Conservation (phyloP, 441 rosid genomes). For the Pelargonium cotyledonis region DNA sequence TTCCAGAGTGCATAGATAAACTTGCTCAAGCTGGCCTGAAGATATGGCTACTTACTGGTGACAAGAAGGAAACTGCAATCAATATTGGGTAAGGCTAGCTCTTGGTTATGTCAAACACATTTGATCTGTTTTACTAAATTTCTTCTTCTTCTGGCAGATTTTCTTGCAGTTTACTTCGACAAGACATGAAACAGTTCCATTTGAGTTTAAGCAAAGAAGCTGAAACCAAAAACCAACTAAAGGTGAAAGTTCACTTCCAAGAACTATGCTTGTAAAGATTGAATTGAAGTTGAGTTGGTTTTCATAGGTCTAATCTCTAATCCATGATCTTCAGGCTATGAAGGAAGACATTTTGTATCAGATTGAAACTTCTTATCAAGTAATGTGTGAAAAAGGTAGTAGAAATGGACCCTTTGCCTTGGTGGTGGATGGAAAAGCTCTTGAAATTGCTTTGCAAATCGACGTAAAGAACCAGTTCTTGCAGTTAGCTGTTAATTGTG, state of each 20-base stretch:
- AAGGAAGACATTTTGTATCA: conserved; percentile 40
- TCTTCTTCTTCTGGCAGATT: conserved; percentile 47
- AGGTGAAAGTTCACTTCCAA: conserved; percentile 41
- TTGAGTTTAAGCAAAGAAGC: conserved; percentile 68
- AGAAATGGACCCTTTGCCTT: conserved; percentile 55
- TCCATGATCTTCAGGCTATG: conserved; percentile 38
- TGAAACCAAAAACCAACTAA: conserved; percentile 31
- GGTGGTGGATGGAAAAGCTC: conserved; percentile 87
- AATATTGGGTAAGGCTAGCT: conserved; percentile 66
- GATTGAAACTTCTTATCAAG: conserved; percentile 35
- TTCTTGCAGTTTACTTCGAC: conserved; percentile 89
- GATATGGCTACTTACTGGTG: conserved; percentile 96
- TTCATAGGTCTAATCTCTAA: neutral
- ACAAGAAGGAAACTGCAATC: conserved; percentile 98
- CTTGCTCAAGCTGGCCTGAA: conserved; percentile 97
- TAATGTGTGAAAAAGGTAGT: conserved; percentile 45
- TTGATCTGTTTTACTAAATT: neutral
- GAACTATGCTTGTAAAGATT: neutral
- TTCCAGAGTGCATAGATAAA: conserved; percentile 89
- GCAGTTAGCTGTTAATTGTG: conserved; percentile 84
- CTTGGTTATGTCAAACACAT: neutral
- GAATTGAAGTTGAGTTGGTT: conserved; percentile 16
- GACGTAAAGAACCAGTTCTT: conserved; percentile 62
- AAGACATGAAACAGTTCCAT: conserved; percentile 86
- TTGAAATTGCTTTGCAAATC: conserved; percentile 64